phyloP scores from a whole-genome alignment of 2,329 filamentous ascomycete species.

The Colletotrichum tabaci region DNA sequence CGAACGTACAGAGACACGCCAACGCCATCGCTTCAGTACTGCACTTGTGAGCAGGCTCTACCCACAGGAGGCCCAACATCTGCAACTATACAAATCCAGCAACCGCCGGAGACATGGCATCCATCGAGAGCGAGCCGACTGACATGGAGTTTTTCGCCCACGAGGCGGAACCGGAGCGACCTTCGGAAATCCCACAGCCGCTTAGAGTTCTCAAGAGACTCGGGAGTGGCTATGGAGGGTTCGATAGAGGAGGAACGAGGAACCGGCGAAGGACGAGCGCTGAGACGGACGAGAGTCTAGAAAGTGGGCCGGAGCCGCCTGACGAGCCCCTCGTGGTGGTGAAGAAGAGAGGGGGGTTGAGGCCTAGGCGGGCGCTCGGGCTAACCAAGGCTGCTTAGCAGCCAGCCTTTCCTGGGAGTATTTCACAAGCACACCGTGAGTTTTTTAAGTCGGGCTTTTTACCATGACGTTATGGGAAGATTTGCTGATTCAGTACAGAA shows the following conservation, averaged over 20 bases:
- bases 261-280: slow-evolving; percentile 44
- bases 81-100: slow-evolving; percentile 5
- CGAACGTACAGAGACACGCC: slow-evolving; percentile 14
- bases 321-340: slow-evolving; percentile 52
- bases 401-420: background rate
- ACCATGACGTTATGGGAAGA: too few relatives aligned
- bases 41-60: slow-evolving; percentile 14
- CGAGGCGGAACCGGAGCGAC: slow-evolving; percentile 36
- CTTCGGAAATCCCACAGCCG: slow-evolving; percentile 58
- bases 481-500: background rate
- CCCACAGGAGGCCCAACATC: background rate
- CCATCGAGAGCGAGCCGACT: slow-evolving; percentile 47
- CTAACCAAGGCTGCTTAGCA: background rate
- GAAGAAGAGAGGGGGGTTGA: slow-evolving; percentile 51
- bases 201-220: slow-evolving; percentile 65
- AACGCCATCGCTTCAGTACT: slow-evolving; percentile 20
- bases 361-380: slow-evolving; percentile 13
- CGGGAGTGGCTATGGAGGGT: slow-evolving; percentile 25
- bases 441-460: too few relatives aligned
- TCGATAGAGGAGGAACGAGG: slow-evolving; percentile 43
- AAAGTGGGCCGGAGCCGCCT: slow-evolving; percentile 46
- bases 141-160: slow-evolving; percentile 52
- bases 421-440: slow-evolving; percentile 10
- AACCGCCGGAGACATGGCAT: slow-evolving; percentile 52
- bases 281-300: slow-evolving; percentile 47